A percentile compares a stretch with the other conserved stretches of the same genome.
Conservation (phyloP, 2,329 filamentous ascomycete species). For the Calonectria hongkongensis region DNA sequence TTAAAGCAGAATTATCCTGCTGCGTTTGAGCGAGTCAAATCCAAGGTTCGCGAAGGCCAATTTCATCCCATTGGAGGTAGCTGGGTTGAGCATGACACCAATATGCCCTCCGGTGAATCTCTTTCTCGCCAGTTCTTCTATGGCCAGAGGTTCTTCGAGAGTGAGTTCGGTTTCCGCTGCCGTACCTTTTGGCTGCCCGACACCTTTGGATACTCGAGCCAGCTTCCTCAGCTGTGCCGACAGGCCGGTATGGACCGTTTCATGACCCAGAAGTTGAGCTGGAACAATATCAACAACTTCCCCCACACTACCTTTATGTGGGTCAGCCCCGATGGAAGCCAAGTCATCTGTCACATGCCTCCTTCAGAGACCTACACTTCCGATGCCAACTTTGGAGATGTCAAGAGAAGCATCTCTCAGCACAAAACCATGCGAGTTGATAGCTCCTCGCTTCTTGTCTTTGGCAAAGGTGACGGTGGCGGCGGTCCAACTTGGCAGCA, state of each 20-base stretch:
- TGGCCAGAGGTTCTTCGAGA: constrained; percentile 95
- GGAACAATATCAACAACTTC: constrained; percentile 99
- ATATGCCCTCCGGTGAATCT: constrained; percentile 96
- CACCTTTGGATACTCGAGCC: constrained; percentile 97
- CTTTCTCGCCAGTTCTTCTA: constrained; percentile 96
- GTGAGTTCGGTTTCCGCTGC: constrained; percentile 90
- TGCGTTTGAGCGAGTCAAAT: constrained; percentile 92
- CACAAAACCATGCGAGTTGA: constrained; percentile 98
- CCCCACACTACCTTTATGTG: constrained; percentile 99
- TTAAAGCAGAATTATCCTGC: constrained; percentile 91
- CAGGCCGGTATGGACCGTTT: constrained; percentile 97
- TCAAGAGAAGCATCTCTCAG: constrained; percentile 90
- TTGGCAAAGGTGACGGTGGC: constrained; percentile 97
- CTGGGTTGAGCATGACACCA: constrained; percentile 99
- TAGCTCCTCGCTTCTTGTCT: constrained; percentile 91
- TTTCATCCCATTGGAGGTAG: constrained; percentile 98
- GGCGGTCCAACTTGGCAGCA: constrained; percentile 96
- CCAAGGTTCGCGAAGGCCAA: constrained; percentile 90
- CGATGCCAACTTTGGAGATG: constrained; percentile 94
- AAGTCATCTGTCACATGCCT: constrained; percentile 98
- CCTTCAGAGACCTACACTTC: constrained; percentile 97
- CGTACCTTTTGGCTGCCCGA: constrained; percentile 98
- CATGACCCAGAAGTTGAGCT: constrained; percentile 98
- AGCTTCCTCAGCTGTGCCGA: constrained; percentile 94
- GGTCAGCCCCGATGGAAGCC: constrained; percentile 95